Evolutionary conservation across 2,329 filamentous ascomycete genomes (phyloP), one percentile per base, ranked within the genome.

Genomic region (Acarospora socialis): DNA sequence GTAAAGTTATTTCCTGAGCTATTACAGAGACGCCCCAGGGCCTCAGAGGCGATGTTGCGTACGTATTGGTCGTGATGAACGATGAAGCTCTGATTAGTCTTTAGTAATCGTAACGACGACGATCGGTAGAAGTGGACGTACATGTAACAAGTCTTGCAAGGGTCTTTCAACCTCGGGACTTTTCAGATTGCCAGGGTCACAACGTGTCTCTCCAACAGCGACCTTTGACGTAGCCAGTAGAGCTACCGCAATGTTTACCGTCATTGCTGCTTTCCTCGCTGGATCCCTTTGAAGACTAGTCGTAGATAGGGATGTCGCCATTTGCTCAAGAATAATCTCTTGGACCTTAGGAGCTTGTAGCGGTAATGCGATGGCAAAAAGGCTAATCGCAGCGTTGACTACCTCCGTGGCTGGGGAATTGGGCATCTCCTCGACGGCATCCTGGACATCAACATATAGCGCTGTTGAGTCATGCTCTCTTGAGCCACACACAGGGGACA

Each of bases 301-400:
- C 2, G 84, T 80, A 1, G 82, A 79, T n/a, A 90, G 64, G 48
- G 92, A 92, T 0, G 82, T 90, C 10, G 81, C 78, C 28, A 95
- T 77, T 50, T 98, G 90, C 53, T 98, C 90, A 7, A 98, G 61
- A 28, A 92, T 82, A 49, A 87, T 94, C 53, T 98, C 90, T 48
- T 98, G 90, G 3, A 98, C 81, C 48, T 87, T 93, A 3, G 82
- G 68, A 0, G 81, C 79, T 27, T 92, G 92, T 7, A 94, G 63
- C 3, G 90, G 86, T 35, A 98, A 76, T 22, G 83, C 81, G 32
- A 92, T 81, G 2, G 86, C 83, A 51, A 98, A 98, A 0, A 95
- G 63, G 40, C 90, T 78, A 34, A 98, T 92, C 1, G 90, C 86
- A 48, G 87, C 75, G 49, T 98, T 93, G 38, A 95, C 81, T 16